Conservation (phyloP, 345 rosid genomes). For the Euphorbia peplus region DNA sequence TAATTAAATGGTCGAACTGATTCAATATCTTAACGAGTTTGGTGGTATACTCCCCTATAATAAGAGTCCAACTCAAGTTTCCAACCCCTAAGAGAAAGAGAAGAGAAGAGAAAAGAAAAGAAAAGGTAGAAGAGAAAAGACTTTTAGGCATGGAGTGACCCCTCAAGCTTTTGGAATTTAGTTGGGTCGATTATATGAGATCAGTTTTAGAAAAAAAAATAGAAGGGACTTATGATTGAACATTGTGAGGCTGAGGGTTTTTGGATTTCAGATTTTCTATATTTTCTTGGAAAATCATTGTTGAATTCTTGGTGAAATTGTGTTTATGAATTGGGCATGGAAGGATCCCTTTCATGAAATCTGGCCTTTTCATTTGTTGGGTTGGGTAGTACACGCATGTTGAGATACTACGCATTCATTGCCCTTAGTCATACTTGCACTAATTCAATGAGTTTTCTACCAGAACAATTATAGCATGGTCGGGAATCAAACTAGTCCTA, state of each 20-base stretch:
- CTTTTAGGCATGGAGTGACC: not conserved
- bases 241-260: conserved; percentile 1
- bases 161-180: conserved; percentile 5
- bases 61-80: conserved; percentile 4
- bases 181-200: not conserved
- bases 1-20: too few relatives aligned
- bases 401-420: too few relatives aligned
- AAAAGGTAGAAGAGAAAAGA: not conserved
- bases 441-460: too few relatives aligned
- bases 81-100: too few relatives aligned
- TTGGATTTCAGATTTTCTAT: not conserved
- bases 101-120: too few relatives aligned
- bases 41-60: not conserved
- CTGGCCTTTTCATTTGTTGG: too few relatives aligned
- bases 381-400: too few relatives aligned
- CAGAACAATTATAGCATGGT: too few relatives aligned
- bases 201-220: not conserved
- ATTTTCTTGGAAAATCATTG: not conserved
- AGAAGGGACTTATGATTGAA: not conserved
- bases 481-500: too few relatives aligned
- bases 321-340: not conserved
- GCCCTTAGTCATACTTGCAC: too few relatives aligned
- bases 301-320: not conserved
- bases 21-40: not conserved
- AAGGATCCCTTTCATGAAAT: too few relatives aligned